Conservation (phyloP, 164 flowering plant species). For the Echeveria elegans region DNA sequence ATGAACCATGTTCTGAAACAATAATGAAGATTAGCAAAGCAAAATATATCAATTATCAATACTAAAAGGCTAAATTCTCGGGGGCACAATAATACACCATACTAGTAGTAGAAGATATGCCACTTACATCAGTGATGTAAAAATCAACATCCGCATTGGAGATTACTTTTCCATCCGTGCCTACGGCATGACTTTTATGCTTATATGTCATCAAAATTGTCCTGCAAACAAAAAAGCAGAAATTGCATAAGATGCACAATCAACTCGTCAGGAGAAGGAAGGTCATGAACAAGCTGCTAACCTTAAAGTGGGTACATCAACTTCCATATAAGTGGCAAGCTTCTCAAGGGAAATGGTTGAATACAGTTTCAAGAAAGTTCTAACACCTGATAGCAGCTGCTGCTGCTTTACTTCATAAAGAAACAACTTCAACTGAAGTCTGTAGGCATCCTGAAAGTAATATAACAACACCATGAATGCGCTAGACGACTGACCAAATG, state of each 20-base stretch:
- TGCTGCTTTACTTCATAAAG: conserved; percentile 98
- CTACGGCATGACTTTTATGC: conserved; percentile 88
- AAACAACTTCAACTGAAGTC: conserved; percentile 91
- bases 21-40: background rate
- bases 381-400: conserved; percentile 68
- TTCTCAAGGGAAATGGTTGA: conserved; percentile 79
- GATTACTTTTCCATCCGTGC: conserved; percentile 56
- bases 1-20: conserved; percentile 65
- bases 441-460: conserved; percentile 80
- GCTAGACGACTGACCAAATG: background rate
- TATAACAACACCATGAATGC: background rate
- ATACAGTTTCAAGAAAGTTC: conserved; percentile 86
- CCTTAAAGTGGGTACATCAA: conserved; percentile 94
- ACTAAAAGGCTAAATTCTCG: background rate
- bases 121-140: conserved; percentile 75
- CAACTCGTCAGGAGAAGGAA: background rate
- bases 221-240: conserved; percentile 29
- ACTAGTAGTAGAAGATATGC: background rate
- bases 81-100: background rate
- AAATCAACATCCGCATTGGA: conserved; percentile 92
- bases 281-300: conserved; percentile 13
- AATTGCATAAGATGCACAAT: background rate
- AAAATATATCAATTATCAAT: background rate
- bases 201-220: conserved; percentile 94
- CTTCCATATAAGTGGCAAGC: conserved; percentile 88